Base-by-base conservation (phyloP, 768 basidiomycete species). In the Neoboletus brunneissimus region DNA sequence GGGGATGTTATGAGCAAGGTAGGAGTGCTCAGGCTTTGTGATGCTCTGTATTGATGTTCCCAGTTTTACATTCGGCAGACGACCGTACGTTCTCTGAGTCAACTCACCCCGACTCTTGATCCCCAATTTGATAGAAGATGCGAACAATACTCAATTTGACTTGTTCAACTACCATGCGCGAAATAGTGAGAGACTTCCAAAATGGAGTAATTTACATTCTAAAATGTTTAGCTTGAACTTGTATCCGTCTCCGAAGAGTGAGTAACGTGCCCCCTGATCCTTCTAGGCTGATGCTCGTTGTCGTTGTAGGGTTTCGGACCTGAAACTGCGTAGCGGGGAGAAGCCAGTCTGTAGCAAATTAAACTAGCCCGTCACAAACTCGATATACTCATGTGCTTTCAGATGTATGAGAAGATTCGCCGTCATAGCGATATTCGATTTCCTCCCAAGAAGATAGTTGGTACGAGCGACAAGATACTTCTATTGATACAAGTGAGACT, bases 1-100 rank as follows among this genome's bases (percentile, higher is more conserved):
- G 91, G 91, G 1, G 88, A 94, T 56, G 85, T 91, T 52, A 93
- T 92, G 89, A 89, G 86, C 81, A 91, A 87, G 77, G 91, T 87
- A 54, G 35, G 74, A 59, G 56, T 29, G 40, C 44, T 55, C 44
- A 27, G n/a, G 13, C 5, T 52, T 45, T 32, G 3, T 50, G 25
- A 20, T 38, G 1, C 6, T 38, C 41, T 35, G 43, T 40, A 55
- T 57, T 59, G n/a, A 63, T 50, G 43, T 37, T 57, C 15, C 16
- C 59, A 92, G 90, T 85, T 88, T 59, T 91, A 91, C 59, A 82
- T 92, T 38, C 81, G 84, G 27, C 86, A 86, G 65, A 72, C 79
- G 10, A 91, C 87, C 57, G 88, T 88, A 65, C 50, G 72, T 59
- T 23, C 49, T 45, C n/a, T 29, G 4, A 35, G 49, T 44, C 18